Evolutionary conservation across 106 monocot species (phyloP).

Genomic region (Platanthera zijinensis): DNA sequence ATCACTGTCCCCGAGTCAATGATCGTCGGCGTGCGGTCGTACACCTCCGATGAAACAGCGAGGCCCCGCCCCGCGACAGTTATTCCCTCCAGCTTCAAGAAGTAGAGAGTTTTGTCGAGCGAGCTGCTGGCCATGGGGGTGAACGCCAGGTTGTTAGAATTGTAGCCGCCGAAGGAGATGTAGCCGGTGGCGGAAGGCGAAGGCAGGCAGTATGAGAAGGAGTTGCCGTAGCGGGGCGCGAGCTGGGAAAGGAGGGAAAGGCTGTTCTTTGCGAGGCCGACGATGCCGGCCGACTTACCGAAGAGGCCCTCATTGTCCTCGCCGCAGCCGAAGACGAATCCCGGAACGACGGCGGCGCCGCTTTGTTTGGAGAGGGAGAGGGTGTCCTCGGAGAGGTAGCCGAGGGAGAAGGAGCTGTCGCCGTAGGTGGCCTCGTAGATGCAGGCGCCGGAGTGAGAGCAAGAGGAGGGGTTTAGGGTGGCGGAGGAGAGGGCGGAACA

Average conservation of each 20-base stretch:
- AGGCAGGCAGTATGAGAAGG: constrained; percentile 96
- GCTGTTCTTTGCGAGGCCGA: constrained; percentile 63
- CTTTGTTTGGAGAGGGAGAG: constrained; percentile 17
- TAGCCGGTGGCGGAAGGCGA: constrained; percentile 41
- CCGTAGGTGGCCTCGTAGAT: constrained; percentile 83
- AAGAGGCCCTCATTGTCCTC: constrained; percentile 89
- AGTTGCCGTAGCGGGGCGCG: constrained; percentile 18
- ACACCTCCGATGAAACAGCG: constrained; percentile 18
- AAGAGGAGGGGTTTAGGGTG: constrained; percentile 67
- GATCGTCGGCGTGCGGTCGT: constrained; percentile 36
- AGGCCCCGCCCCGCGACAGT: constrained; percentile 19
- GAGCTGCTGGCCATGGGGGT: constrained; percentile 40
- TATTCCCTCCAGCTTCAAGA: constrained; percentile 24
- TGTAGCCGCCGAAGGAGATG: constrained; percentile 41
- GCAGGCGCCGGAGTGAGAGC: constrained; percentile 43
- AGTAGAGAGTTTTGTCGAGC: constrained; percentile 40
- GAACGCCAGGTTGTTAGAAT: constrained; percentile 11
- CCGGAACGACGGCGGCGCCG: background rate
- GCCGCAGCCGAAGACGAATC: constrained; percentile 78
- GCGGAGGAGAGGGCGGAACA: constrained; percentile 44
- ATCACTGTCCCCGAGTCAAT: constrained; percentile 77
- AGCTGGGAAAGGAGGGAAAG: constrained; percentile 65
- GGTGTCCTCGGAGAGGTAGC: constrained; percentile 61
- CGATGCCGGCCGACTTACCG: constrained; percentile 67
- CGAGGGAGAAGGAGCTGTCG: constrained; percentile 79